These are phyloP conservation scores for baker's yeast (Saccharomyces cerevisiae) DNA, from an alignment of 805 yeast genomes.

Conservation along the genomic window DNA sequence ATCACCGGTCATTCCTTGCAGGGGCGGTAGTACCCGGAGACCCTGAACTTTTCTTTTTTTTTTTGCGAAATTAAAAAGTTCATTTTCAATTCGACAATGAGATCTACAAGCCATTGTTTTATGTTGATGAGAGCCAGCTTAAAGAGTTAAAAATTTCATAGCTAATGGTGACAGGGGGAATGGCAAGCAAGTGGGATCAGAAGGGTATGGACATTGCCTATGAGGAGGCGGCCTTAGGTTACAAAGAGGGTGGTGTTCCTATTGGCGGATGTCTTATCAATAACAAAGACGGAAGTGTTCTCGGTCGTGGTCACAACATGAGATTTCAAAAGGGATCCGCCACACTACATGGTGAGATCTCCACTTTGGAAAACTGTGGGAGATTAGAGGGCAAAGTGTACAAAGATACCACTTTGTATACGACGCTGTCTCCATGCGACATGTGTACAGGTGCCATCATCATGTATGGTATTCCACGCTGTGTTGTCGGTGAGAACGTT, in stretches of 20 bases:
- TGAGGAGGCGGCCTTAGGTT: conserved; percentile 62
- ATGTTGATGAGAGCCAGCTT: neutral
- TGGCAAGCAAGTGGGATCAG: conserved; percentile 44
- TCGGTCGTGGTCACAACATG: conserved; percentile 87
- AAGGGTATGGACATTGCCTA: conserved; percentile 62
- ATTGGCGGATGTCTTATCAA: conserved; percentile 42
- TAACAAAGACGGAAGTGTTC: conserved; percentile 61
- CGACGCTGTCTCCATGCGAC: conserved; percentile 85
- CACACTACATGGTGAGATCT: conserved; percentile 85
- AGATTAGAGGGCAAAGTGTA: conserved; percentile 72
- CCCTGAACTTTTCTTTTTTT: neutral
- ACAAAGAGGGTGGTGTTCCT: conserved; percentile 83
- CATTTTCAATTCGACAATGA: neutral
- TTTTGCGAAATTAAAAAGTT: neutral
- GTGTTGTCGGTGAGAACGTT: conserved; percentile 82
- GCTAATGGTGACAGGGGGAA: neutral
- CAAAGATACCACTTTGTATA: conserved; percentile 81
- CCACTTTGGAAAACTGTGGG: conserved; percentile 85
- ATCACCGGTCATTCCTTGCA: neutral
- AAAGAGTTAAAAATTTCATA: neutral
- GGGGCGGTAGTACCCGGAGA: neutral
- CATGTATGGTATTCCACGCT: conserved; percentile 78
- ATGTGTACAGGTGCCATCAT: conserved; percentile 95
- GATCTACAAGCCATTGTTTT: neutral
- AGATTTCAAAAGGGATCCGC: conserved; percentile 80